Base-by-base conservation (phyloP, 2,329 filamentous ascomycete genomes). In the Periconia sp. region DNA sequence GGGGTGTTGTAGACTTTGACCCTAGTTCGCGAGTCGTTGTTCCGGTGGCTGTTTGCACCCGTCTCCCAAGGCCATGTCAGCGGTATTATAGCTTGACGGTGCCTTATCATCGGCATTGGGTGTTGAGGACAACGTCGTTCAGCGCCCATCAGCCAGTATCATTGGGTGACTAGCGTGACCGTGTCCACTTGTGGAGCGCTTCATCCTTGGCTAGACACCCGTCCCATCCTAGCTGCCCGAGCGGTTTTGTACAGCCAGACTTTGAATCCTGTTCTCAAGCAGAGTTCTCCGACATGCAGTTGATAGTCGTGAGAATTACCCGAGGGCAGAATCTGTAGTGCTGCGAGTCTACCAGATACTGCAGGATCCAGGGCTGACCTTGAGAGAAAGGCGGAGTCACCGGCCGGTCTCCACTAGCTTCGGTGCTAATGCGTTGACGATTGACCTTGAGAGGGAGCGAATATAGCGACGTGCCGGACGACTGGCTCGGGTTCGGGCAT, bases 61-160 rank as follows among this genome's bases (percentile, higher is more conserved):
- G 41, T 39, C 34, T 65, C 56, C 63, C 63, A 58, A 58, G 47
- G 50, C 65, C 64, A 60, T 66, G 63, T 65, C 60, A 54, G 47
- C 57, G 65, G 64, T 52, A 56, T 54, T 41, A 38, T 49, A 43
- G 48, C 47, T 52, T 48, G 49, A 52, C 47, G 35, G 38, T 54
- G 36, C 45, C 47, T 50, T 53, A 52, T 51, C 54, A 36, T 13
- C 42, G 40, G 48, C 36, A 25, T 36, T 44, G 26, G 40, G 25
- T 47, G 41, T 34, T 52, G 42, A 50, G 47, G 46, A 32, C 25
- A 46, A 41, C 46, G 47, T 34, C 42, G 46, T 35, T 34, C 32
- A 21, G 35, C 15, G 36, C 30, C 32, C 29, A 30, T 21, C 31
- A 21, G 10, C 34, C 12, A 26, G 31, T 32, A 24, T 13, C 10